A percentile compares a stretch with the other conserved stretches of the same genome.
These are phyloP conservation scores for Suillus spraguei DNA, from an alignment of 768 basidiomycete genomes.

Conservation along the genomic window DNA sequence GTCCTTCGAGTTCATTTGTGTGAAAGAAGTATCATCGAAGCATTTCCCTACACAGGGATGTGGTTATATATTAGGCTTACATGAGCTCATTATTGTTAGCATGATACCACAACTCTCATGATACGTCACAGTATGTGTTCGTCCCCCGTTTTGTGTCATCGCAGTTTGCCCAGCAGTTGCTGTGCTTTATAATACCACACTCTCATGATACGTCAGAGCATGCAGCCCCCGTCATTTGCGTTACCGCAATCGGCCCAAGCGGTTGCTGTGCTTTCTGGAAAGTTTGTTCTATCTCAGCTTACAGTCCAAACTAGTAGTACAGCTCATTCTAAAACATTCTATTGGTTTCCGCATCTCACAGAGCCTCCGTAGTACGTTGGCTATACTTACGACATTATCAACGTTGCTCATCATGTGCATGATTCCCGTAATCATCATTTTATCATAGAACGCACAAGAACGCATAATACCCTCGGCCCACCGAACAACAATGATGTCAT, in stretches of 20 bases:
- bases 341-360: not conserved
- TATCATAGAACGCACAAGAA: not conserved
- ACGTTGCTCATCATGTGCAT: not conserved
- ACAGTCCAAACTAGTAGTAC: not conserved
- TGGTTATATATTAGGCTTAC: not conserved
- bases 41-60: not conserved
- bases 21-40: slow-evolving; percentile 1
- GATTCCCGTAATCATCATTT: not conserved
- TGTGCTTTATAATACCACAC: not conserved
- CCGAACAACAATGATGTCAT: not conserved
- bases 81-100: not conserved
- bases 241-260: not conserved
- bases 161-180: not conserved
- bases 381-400: not conserved
- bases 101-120: not conserved
- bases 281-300: not conserved
- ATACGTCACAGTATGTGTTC: not conserved
- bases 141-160: not conserved
- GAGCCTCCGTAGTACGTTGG: not conserved
- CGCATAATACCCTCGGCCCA: not conserved
- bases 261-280: not conserved
- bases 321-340: not conserved
- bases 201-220: not conserved
- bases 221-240: not conserved
- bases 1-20: not conserved